phyloP scores from a whole-genome alignment of 2,329 filamentous ascomycete genomes.

The Apiospora arundinis region DNA sequence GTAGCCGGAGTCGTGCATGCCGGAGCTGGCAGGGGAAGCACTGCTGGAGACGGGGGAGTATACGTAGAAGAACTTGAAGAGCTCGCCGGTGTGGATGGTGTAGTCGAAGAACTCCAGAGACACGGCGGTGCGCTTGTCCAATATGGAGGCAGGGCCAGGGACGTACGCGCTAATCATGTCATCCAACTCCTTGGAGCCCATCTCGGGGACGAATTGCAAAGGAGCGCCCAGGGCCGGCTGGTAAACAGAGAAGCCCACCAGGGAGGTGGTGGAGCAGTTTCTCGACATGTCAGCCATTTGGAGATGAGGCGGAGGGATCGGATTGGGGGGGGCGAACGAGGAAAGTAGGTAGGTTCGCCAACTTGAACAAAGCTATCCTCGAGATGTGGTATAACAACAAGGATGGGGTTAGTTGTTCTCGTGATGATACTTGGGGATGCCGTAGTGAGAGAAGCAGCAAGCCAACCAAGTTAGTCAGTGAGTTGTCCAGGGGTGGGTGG shows the following conservation, averaged over 20 bases:
- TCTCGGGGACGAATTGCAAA: conserved; percentile 70
- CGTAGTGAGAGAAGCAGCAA: conserved; percentile 16
- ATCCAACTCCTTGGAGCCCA: conserved; percentile 67
- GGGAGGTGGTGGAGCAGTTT: conserved; percentile 41
- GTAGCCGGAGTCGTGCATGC: conserved; percentile 52
- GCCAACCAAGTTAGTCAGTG: neutral
- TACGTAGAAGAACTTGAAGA: conserved; percentile 67
- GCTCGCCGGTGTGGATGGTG: conserved; percentile 59
- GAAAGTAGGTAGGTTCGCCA: conserved; percentile 8
- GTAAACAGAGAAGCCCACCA: conserved; percentile 64
- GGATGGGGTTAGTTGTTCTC: neutral
- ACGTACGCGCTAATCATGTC: conserved; percentile 65
- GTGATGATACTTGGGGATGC: conserved; percentile 5
- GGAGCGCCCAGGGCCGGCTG: conserved; percentile 62
- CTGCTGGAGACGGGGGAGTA: conserved; percentile 46
- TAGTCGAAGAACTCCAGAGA: conserved; percentile 66
- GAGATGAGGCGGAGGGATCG: neutral
- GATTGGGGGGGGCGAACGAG: neutral
- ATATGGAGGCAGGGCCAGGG: conserved; percentile 56
- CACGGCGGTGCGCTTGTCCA: conserved; percentile 64
- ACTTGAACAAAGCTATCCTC: neutral
- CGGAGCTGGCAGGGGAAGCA: conserved; percentile 53
- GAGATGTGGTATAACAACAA: neutral
- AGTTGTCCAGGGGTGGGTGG: conserved; percentile 1
- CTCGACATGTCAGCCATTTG: conserved; percentile 39